Base-by-base conservation (phyloP, 1,284 basidiomycete species). In the Ustilago shanxiensis region DNA sequence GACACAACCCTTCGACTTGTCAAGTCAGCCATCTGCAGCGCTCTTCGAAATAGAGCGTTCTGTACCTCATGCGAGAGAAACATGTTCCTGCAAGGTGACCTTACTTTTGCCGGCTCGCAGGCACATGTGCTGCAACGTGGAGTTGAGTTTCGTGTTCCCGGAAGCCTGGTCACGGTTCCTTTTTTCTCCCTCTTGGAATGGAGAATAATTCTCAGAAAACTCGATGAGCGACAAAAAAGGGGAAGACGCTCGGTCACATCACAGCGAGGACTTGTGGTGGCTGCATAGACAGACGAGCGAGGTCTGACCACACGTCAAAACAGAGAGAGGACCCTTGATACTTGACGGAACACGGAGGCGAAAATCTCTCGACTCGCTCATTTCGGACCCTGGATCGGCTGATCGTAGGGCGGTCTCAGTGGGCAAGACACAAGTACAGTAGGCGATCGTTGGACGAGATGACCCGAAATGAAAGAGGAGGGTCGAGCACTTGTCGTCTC, bases 41-140 rank as follows among this genome's bases (percentile, higher is more conserved):
- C 39, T 18, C 39, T 41, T 41, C n/a, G 39, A 41, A 41, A 41
- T 41, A 41, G n/a, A 20, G 39, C 39, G 39, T 41, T 41, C 16
- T 16, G 14, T 41, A 41, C 39, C 39, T 41, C 39, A 41, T 18
- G 13, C 39, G 13, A 18, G 39, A 41, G 39, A 20, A 41, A 5
- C 31, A 33, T 33, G 31, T 33, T 33, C 6, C 31, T 33, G 60
- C 60, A 62, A 20, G 52, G 52, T 55, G 52, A 62, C 60, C 52
- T 61, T 61, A 53, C 20, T 50, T 35, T 33, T 52, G 58, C 58
- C 50, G 33, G 16, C 16, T 33, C 8, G 33, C 45, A 59, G 37
- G 7, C n/a, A 20, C 6, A 39, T 16, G 24, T 31, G 39, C 50
- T 53, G 59, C 59, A 45, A 24, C 9, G 39, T 61, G 50, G 59